Evolutionary conservation across 768 basidiomycete species (phyloP).

Genomic region (Termitomyces sp.): DNA sequence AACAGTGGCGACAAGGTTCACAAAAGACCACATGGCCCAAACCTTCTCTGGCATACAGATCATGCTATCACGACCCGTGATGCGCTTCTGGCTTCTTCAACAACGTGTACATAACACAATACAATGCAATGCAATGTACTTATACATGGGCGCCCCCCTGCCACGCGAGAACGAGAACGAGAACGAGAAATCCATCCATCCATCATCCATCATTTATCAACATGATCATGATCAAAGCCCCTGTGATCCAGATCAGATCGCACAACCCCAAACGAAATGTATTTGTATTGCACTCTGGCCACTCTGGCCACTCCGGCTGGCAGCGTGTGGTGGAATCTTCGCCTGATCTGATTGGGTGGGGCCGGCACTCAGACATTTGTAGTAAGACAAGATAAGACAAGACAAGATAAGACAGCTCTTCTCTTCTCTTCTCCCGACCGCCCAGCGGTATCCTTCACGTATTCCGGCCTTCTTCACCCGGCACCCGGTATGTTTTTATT

Average conservation of each 20-base stretch:
- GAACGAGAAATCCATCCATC: too few relatives aligned
- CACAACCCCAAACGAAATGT: neutral
- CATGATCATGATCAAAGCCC: too few relatives aligned
- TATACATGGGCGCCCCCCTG: neutral
- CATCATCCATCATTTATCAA: too few relatives aligned
- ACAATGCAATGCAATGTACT: too few relatives aligned
- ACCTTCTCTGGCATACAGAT: neutral
- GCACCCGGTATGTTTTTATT: too few relatives aligned
- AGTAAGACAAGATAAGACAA: too few relatives aligned
- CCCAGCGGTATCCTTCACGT: neutral
- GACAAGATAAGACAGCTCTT: too few relatives aligned
- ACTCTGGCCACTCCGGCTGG: too few relatives aligned
- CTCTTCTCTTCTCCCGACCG: neutral
- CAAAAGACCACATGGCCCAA: neutral
- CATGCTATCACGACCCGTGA: neutral
- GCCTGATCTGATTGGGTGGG: too few relatives aligned
- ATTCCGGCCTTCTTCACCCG: neutral
- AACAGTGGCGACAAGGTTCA: conserved; percentile 6
- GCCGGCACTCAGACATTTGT: too few relatives aligned
- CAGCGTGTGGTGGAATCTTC: too few relatives aligned
- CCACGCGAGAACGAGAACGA: neutral
- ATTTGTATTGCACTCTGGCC: neutral
- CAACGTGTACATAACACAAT: neutral
- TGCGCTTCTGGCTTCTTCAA: neutral
- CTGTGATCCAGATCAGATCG: neutral